A percentile compares a stretch with the other conserved stretches of the same genome.
phyloP scores from a whole-genome alignment of 2,329 filamentous ascomycete species.

The Rutstroemia sp. region DNA sequence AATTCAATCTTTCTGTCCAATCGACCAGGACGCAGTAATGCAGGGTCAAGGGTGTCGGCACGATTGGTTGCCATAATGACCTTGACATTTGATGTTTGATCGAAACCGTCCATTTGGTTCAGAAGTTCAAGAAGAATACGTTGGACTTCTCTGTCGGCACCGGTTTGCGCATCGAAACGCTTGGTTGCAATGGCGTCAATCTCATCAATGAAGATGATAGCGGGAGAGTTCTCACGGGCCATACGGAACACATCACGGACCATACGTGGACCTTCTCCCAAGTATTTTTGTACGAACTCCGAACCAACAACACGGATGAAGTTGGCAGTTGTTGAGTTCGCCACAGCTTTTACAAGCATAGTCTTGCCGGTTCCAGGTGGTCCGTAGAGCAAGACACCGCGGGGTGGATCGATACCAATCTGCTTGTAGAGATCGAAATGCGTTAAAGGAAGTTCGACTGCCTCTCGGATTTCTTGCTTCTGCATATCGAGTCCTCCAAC shows the following conservation, averaged over 20 bases:
- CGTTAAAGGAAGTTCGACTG: constrained; percentile 90
- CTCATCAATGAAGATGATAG: constrained; percentile 99
- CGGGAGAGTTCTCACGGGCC: constrained; percentile 95
- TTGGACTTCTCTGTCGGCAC: constrained; percentile 95
- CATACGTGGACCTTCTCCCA: constrained; percentile 97
- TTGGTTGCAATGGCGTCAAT: constrained; percentile 99
- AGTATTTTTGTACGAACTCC: constrained; percentile 98
- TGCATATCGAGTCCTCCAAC: constrained; percentile 99
- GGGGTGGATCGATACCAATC: constrained; percentile 96
- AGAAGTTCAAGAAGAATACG: constrained; percentile 95
- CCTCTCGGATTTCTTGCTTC: constrained; percentile 98
- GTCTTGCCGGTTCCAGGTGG: constrained; percentile 95
- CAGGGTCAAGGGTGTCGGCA: constrained; percentile 92
- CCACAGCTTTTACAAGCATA: constrained; percentile 96
- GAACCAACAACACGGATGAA: constrained; percentile 98
- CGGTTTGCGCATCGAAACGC: constrained; percentile 97
- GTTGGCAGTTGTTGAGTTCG: constrained; percentile 94
- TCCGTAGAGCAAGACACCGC: constrained; percentile 91
- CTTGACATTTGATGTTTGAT: constrained; percentile 98
- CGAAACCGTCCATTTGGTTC: constrained; percentile 99
- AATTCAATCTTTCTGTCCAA: constrained; percentile 99
- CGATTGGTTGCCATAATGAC: constrained; percentile 99
- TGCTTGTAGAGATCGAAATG: constrained; percentile 99
- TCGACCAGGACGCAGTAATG: constrained; percentile 86
- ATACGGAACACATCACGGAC: constrained; percentile 98